These are phyloP conservation scores for Peronospora farinosa DNA, from an alignment of 352 stramenopile species.

Conservation along the genomic window DNA sequence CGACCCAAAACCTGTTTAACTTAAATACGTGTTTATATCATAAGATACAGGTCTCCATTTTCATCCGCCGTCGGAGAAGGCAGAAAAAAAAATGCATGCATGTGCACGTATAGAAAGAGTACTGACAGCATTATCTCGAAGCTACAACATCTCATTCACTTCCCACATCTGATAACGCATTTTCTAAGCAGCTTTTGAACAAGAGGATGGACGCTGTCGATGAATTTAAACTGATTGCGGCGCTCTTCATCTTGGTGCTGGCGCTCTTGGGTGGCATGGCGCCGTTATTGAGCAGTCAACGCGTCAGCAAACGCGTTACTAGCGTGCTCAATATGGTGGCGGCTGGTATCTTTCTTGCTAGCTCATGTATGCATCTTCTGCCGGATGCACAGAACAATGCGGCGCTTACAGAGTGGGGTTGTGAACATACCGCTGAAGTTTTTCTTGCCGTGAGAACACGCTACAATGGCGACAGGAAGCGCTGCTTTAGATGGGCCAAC, in stretches of 20 bases:
- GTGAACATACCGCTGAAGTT: slow-evolving; percentile 32
- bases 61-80: slow-evolving; percentile 26
- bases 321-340: slow-evolving; percentile 80
- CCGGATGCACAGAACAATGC: slow-evolving; percentile 65
- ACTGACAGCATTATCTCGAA: too few relatives aligned
- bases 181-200: slow-evolving; percentile 10
- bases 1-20: not conserved
- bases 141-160: too few relatives aligned
- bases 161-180: not conserved
- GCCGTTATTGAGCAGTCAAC: slow-evolving; percentile 41
- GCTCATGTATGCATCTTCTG: slow-evolving; percentile 74
- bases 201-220: slow-evolving; percentile 38
- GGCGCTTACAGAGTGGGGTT: slow-evolving; percentile 43
- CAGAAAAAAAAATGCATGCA: slow-evolving; percentile 9
- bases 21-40: not conserved
- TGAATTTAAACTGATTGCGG: slow-evolving; percentile 62
- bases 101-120: slow-evolving; percentile 1
- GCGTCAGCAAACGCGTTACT: slow-evolving; percentile 31
- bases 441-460: slow-evolving; percentile 28
- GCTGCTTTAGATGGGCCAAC: slow-evolving; percentile 71
- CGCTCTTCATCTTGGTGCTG: slow-evolving; percentile 50
- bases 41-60: not conserved
- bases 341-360: slow-evolving; percentile 71
- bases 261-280: slow-evolving; percentile 48
- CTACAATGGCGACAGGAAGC: slow-evolving; percentile 27